Evolutionary conservation across 495 filamentous ascomycete genomes (phyloP).

Genomic region (Staphylotrichum tortipilum): DNA sequence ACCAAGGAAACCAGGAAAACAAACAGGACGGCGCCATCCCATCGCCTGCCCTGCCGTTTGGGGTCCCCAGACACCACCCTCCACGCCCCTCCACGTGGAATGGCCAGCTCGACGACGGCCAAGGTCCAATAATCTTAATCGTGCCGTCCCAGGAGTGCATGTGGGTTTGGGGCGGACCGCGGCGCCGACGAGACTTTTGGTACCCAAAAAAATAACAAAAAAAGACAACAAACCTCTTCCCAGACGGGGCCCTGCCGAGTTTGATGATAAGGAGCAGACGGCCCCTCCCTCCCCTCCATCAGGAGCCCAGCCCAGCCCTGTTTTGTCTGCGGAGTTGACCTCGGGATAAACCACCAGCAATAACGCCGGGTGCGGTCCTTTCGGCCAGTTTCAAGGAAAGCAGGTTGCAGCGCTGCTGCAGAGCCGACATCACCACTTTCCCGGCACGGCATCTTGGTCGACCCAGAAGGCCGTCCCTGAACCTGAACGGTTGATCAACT

Average conservation of each 20-base stretch:
- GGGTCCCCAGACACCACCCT: not conserved
- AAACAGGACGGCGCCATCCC: not conserved
- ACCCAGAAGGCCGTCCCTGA: too few species aligned
- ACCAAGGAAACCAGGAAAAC: slow-evolving; percentile 5
- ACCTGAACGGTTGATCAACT: too few species aligned
- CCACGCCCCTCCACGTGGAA: slow-evolving; percentile 11
- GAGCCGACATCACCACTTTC: too few species aligned
- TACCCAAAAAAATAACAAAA: too few species aligned
- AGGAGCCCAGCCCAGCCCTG: too few species aligned
- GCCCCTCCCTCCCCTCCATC: not conserved
- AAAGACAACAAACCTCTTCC: slow-evolving; percentile 1
- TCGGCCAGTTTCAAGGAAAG: too few species aligned
- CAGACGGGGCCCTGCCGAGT: not conserved
- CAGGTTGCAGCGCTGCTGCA: too few species aligned
- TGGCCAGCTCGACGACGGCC: not conserved
- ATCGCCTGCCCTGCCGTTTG: not conserved
- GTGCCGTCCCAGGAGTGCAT: not conserved
- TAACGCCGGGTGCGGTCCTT: not conserved
- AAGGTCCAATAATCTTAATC: slow-evolving; percentile 3
- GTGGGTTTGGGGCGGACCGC: too few species aligned
- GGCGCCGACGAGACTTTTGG: too few species aligned
- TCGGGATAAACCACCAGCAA: too few species aligned
- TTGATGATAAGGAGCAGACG: slow-evolving; percentile 4
- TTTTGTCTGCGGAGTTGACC: not conserved
- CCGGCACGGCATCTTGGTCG: too few species aligned